These are phyloP conservation scores for Pythium guiyangense DNA, from an alignment of 352 stramenopile species.

Conservation along the genomic window DNA sequence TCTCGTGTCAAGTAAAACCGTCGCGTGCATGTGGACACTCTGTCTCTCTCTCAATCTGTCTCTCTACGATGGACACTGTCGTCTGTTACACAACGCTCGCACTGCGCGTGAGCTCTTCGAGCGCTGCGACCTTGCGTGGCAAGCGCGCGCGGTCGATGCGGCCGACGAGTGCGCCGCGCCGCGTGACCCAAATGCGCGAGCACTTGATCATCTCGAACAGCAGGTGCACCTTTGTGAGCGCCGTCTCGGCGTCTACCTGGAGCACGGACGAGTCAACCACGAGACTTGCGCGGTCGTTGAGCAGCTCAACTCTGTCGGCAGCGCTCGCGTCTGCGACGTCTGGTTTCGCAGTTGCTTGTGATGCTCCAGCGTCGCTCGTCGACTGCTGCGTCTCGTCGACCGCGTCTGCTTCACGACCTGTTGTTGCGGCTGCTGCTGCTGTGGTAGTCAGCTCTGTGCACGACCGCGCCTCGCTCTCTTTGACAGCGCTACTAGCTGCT, in stretches of 20 bases:
- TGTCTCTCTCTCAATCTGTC: neutral
- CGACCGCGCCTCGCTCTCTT: conserved; percentile 8
- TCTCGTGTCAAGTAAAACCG: neutral
- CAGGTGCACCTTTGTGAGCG: conserved; percentile 58
- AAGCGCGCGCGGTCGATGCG: conserved; percentile 49
- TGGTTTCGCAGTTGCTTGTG: neutral
- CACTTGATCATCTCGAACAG: conserved; percentile 78
- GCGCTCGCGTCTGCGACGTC: neutral
- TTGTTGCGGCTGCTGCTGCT: neutral
- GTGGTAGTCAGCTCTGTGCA: conserved; percentile 4
- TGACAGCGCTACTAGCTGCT: neutral
- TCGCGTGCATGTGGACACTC: neutral
- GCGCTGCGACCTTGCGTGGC: conserved; percentile 27
- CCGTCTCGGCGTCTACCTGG: conserved; percentile 48
- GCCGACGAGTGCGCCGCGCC: conserved; percentile 44
- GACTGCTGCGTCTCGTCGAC: neutral
- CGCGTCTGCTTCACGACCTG: neutral
- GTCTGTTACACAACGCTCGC: conserved; percentile 14
- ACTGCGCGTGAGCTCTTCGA: conserved; percentile 11
- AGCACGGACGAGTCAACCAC: conserved; percentile 45
- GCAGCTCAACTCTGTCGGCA: conserved; percentile 8
- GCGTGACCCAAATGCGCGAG: conserved; percentile 50
- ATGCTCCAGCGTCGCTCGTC: neutral
- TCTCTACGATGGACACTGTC: neutral
- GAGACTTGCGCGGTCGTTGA: conserved; percentile 18